Conservation (phyloP, 768 basidiomycete genomes). For the Ephemerocybe angulata region DNA sequence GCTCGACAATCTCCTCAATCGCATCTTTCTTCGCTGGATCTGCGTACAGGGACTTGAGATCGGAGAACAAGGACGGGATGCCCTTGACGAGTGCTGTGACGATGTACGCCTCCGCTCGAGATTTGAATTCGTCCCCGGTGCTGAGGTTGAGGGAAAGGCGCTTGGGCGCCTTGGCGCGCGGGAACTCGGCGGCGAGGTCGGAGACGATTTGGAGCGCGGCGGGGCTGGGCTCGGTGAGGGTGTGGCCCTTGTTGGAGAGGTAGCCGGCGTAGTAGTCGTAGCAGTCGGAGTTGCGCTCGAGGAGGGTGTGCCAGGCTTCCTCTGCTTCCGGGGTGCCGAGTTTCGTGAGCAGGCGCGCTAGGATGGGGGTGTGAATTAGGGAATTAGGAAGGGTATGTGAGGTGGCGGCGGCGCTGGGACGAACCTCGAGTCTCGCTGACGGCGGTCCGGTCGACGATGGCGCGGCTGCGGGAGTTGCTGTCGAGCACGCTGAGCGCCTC, state of each 20-base stretch:
- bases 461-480: conserved; percentile 54
- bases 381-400: conserved; percentile 6
- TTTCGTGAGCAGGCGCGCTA: conserved; percentile 78
- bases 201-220: conserved; percentile 56
- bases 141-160: conserved; percentile 73
- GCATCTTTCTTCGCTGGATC: conserved; percentile 58
- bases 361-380: conserved; percentile 8
- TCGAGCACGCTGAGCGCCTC: conserved; percentile 66
- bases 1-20: conserved; percentile 69
- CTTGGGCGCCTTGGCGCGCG: conserved; percentile 65
- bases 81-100: conserved; percentile 71
- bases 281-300: conserved; percentile 84
- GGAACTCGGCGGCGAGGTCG: conserved; percentile 58
- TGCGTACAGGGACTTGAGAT: conserved; percentile 80
- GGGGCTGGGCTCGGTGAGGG: conserved; percentile 52
- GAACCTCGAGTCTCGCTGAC: conserved; percentile 68
- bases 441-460: conserved; percentile 67
- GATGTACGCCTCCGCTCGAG: conserved; percentile 65
- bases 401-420: background rate
- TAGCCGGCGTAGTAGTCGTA: conserved; percentile 77
- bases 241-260: conserved; percentile 60
- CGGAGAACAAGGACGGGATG: conserved; percentile 89
- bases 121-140: conserved; percentile 63
- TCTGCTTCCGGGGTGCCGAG: conserved; percentile 67
- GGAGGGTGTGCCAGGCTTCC: conserved; percentile 72